Evolutionary conservation across 805 yeast genomes (phyloP), one percentile per base, ranked within the genome.

Genomic region (Peterozyma toletana): DNA sequence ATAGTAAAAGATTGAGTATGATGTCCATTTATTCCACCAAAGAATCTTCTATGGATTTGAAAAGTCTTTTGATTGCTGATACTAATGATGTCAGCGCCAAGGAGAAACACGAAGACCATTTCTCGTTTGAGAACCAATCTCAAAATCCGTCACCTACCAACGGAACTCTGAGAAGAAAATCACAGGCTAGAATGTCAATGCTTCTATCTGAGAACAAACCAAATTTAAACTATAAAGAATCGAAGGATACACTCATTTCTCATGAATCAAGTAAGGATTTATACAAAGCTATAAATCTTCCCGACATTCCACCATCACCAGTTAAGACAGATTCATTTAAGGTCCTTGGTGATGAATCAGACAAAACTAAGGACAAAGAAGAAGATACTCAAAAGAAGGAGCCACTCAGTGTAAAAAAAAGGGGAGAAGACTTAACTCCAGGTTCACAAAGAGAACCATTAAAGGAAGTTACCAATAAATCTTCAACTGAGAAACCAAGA

Each of bases 11-110:
- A 55, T 65, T 82, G 43, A 80, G 87, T 30, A 84, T 84, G n/a
- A 59, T 84, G 36, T 81, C 89, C 0, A 66, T 82, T 60, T 80
- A 81, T 53, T 83, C 90, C 1, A 78, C 89, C 2, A 78, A 74
- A 48, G 77, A 73, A 38, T 80, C 87, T 0, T 81, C 74, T 50
- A 74, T 73, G 35, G 81, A 83, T 54, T 66, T 83, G 54, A 75
- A 73, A 15, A 63, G 68, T 15, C 65, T 67, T 35, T 48, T 74
- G 46, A 66, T 62, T 37, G 47, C 44, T 21, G 41, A 40, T 14
- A 58, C 52, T 15, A 30, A 50, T 21, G 37, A 34, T 34, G 42
- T 15, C 30, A 27, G 35, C 29, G 15, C 31, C 29, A 37, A 33
- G 13, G 51, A 47, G 37, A 30, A 39, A 3, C 40, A 40, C 11